A percentile compares a stretch with the other conserved stretches of the same genome.
phyloP scores from a whole-genome alignment of 2,329 filamentous ascomycete species.

The Rhytidhysteron rufulum region DNA sequence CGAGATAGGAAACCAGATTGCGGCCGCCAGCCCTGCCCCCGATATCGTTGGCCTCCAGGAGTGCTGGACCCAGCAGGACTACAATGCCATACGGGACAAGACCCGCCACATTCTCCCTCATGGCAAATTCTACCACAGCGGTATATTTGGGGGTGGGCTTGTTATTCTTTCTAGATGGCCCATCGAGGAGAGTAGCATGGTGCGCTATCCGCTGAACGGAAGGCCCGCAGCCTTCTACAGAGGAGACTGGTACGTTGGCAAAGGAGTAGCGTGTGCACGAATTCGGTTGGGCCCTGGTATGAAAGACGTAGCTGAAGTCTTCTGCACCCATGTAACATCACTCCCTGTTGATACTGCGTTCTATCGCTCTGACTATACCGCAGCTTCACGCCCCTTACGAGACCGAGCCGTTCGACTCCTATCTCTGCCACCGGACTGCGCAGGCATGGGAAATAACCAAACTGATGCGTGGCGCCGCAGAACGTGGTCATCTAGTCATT shows the following conservation, averaged over 20 bases:
- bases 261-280: conserved; percentile 81
- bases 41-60: conserved; percentile 93
- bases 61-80: conserved; percentile 87
- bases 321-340: conserved; percentile 73
- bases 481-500: conserved; percentile 77
- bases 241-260: conserved; percentile 95
- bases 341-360: not conserved
- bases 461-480: conserved; percentile 74
- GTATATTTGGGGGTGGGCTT: conserved; percentile 83
- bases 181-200: conserved; percentile 84
- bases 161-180: conserved; percentile 90
- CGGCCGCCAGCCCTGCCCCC: conserved; percentile 62
- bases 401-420: conserved; percentile 72
- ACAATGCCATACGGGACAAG: conserved; percentile 68
- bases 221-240: conserved; percentile 89
- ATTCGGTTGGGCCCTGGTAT: conserved; percentile 65
- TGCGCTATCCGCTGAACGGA: conserved; percentile 84
- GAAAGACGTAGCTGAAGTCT: conserved; percentile 76
- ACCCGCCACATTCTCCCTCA: conserved; percentile 75
- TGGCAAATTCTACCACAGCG: conserved; percentile 89
- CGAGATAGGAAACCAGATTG: conserved; percentile 80
- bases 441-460: conserved; percentile 96
- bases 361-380: conserved; percentile 17
- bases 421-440: conserved; percentile 83
- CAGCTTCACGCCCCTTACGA: conserved; percentile 83